Conservation (phyloP, 345 rosid genomes). For the Eutrema japonicum region DNA sequence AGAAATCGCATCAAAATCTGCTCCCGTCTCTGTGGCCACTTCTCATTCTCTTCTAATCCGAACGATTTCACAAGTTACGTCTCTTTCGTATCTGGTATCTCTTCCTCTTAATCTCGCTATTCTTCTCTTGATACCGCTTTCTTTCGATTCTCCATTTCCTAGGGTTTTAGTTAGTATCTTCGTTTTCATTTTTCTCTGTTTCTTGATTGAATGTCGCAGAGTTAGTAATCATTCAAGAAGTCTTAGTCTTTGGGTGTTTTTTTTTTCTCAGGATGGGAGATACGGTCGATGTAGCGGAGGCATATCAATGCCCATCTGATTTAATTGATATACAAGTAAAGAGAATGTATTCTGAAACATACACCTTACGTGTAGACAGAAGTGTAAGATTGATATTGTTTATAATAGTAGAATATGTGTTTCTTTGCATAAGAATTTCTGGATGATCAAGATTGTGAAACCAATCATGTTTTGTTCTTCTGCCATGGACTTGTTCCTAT, state of each 20-base stretch:
- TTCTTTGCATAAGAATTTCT: background rate
- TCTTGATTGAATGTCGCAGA: too few relatives aligned
- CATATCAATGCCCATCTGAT: background rate
- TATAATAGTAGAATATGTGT: background rate
- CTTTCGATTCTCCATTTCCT: background rate
- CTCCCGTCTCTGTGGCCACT: too few relatives aligned
- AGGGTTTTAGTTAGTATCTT: too few relatives aligned
- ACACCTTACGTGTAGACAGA: conserved; percentile 43
- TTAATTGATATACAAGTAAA: conserved; percentile 50
- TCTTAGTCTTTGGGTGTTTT: background rate
- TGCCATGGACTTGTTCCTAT: background rate
- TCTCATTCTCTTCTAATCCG: background rate
- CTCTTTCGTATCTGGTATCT: too few relatives aligned
- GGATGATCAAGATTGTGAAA: background rate
- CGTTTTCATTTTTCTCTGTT: too few relatives aligned
- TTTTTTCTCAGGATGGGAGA: conserved; percentile 45
- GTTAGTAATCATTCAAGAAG: background rate
- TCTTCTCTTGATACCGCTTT: background rate
- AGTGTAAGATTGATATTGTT: conserved; percentile 28
- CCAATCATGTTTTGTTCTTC: background rate
- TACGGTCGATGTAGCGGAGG: conserved; percentile 26
- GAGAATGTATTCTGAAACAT: conserved; percentile 48
- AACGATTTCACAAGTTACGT: too few relatives aligned
- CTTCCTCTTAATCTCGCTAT: too few relatives aligned
- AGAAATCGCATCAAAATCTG: background rate